Evolutionary conservation across 805 yeast genomes (phyloP).

Genomic region (Tetrapisispora iriomotensis): DNA sequence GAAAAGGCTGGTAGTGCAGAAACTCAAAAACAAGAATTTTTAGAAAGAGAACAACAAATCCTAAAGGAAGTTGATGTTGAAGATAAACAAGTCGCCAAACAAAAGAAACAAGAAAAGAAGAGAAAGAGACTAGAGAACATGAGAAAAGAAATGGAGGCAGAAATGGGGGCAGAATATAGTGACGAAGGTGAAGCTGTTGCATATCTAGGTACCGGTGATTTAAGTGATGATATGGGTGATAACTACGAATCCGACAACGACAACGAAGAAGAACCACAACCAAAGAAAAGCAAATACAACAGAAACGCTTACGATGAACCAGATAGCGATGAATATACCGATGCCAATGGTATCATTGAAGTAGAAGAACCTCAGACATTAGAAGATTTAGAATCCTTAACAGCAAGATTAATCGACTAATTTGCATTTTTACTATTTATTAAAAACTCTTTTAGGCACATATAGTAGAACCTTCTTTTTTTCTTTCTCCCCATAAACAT

Average conservation of each 20-base stretch:
- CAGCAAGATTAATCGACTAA: conserved; percentile 36
- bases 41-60: conserved; percentile 51
- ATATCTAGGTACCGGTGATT: conserved; percentile 27
- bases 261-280: conserved; percentile 18
- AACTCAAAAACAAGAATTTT: conserved; percentile 56
- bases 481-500: too few species aligned
- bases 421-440: background rate
- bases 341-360: conserved; percentile 44
- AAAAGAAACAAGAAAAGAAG: conserved; percentile 79
- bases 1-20: conserved; percentile 56
- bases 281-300: conserved; percentile 20
- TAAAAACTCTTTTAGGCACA: too few species aligned
- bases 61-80: conserved; percentile 66
- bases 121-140: conserved; percentile 77
- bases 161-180: conserved; percentile 17
- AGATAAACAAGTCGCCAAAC: conserved; percentile 70
- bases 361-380: conserved; percentile 81
- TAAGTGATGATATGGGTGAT: conserved; percentile 36
- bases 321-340: conserved; percentile 23
- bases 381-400: conserved; percentile 88
- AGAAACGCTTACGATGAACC: background rate
- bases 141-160: conserved; percentile 38
- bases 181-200: conserved; percentile 23
- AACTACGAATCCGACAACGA: conserved; percentile 9
- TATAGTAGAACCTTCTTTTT: too few species aligned